phyloP scores from a whole-genome alignment of 768 basidiomycete genomes.

The Trichaptum fuscoviolaceum region DNA sequence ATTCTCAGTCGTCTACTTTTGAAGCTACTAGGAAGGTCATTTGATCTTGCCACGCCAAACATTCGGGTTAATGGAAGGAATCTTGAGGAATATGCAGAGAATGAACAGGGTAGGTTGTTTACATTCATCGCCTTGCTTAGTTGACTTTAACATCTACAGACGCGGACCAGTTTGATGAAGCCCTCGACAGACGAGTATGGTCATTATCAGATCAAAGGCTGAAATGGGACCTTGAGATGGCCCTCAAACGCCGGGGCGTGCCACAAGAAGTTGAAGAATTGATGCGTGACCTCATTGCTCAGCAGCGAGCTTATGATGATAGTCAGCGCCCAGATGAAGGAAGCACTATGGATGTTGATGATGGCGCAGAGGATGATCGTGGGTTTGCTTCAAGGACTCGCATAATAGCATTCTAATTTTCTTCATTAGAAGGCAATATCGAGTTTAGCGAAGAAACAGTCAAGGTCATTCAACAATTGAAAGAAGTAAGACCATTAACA shows the following conservation, averaged over 20 bases:
- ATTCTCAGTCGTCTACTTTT: conserved; percentile 8
- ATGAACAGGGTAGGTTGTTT: conserved; percentile 42
- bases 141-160: conserved; percentile 32
- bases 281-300: conserved; percentile 33
- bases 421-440: not conserved
- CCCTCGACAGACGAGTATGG: conserved; percentile 78
- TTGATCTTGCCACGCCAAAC: conserved; percentile 62
- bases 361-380: conserved; percentile 12
- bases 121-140: not conserved
- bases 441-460: not conserved
- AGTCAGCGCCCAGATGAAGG: conserved; percentile 15
- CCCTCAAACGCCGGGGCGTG: conserved; percentile 56
- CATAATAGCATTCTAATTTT: not conserved
- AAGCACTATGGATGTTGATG: conserved; percentile 15
- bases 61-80: conserved; percentile 77
- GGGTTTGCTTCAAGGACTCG: not conserved
- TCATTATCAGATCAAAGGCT: conserved; percentile 69
- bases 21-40: conserved; percentile 43
- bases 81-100: conserved; percentile 55
- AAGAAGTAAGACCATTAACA: not conserved
- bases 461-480: not conserved
- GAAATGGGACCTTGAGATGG: conserved; percentile 69
- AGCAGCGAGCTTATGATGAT: conserved; percentile 26
- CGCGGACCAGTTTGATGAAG: conserved; percentile 82
- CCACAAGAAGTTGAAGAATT: conserved; percentile 49